Evolutionary conservation across 1,284 basidiomycete species (phyloP), one percentile per base, ranked within the genome.

Genomic region (Hortiboletus rubellus): DNA sequence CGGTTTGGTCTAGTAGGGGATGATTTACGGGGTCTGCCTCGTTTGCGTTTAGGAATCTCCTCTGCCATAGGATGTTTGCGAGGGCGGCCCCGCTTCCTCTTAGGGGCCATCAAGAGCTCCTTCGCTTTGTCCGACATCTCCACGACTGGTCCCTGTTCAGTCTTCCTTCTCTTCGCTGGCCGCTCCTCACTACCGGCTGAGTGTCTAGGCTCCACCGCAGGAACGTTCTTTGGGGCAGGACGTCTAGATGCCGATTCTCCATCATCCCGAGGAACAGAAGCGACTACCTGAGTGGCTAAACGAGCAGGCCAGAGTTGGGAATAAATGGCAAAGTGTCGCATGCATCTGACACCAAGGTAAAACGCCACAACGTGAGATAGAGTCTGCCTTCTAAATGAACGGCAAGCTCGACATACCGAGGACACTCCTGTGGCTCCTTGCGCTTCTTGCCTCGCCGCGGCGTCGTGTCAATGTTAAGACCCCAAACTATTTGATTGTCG

Each of bases 241-340:
- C 79, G 78, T 52, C 73, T 77, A 17, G 76, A 72, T 15, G 66
- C 55, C 8, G 80, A 74, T 30, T 84, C 83, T 8, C 78, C 79
- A 31, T 74, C 76, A 52, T 83, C 80, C 61, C 82, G 81, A 41
- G 80, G 77, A 44, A 79, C 60, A 57, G 72, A 75, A 17, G 70
- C 68, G 10, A 77, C 68, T 2, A 82, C 84, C 58, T 82, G 80
- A 17, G 75, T 72, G 33, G 81, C 74, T 30, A 82, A 65, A 52
- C 89, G 86, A 48, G 78, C 77, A 18, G 89, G 89, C 90, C 90
- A 92, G 4, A 79, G 71, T 49, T 79, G 76, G 6, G 76, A 78
- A 71, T 91, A 92, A 56, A 92, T 92, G 17, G 85, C 87, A 61
- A 78, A 81, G 69, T 91, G 89, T 18, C 89, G 85, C 72, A 91